phyloP scores from a whole-genome alignment of 805 yeast genomes.

The Candida anglica region DNA sequence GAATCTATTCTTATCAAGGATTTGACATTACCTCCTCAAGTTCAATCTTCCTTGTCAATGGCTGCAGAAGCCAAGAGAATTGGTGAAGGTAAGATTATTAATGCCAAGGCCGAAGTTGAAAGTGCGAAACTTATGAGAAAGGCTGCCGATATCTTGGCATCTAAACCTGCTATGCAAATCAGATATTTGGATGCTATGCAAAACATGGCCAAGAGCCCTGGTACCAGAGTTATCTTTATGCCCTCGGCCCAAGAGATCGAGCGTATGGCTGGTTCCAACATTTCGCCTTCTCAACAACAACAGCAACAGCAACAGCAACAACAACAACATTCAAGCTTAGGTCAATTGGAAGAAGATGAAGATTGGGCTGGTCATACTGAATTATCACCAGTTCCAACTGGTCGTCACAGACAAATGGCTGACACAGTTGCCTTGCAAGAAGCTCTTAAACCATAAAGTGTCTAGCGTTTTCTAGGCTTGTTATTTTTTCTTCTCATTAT shows the following conservation, averaged over 20 bases:
- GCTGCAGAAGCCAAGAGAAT: slow-evolving; percentile 75
- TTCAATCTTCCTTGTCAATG: slow-evolving; percentile 59
- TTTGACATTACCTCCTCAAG: slow-evolving; percentile 49
- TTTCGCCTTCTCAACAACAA: slow-evolving; percentile 4
- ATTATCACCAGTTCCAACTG: slow-evolving; percentile 8
- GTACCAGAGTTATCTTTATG: slow-evolving; percentile 72
- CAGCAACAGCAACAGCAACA: slow-evolving; percentile 8
- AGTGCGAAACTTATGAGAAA: slow-evolving; percentile 72
- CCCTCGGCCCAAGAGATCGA: slow-evolving; percentile 48
- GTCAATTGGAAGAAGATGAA: slow-evolving; percentile 18
- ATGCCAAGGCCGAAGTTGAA: slow-evolving; percentile 74
- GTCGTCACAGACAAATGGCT: slow-evolving; percentile 8
- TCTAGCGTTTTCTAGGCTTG: not conserved
- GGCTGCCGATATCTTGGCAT: slow-evolving; percentile 72
- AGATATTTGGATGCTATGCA: slow-evolving; percentile 78
- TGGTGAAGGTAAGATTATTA: slow-evolving; percentile 73
- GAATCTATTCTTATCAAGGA: slow-evolving; percentile 70
- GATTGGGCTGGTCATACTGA: slow-evolving; percentile 16
- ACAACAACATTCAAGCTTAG: slow-evolving; percentile 5
- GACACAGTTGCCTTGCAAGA: slow-evolving; percentile 32
- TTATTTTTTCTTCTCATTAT: not conserved
- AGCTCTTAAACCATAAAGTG: slow-evolving; percentile 17
- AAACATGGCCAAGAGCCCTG: slow-evolving; percentile 58
- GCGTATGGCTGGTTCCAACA: slow-evolving; percentile 26
- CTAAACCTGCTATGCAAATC: slow-evolving; percentile 76